These are phyloP conservation scores for Endoconidiophora polonica DNA, from an alignment of 2,329 filamentous ascomycete genomes.

Conservation along the genomic window DNA sequence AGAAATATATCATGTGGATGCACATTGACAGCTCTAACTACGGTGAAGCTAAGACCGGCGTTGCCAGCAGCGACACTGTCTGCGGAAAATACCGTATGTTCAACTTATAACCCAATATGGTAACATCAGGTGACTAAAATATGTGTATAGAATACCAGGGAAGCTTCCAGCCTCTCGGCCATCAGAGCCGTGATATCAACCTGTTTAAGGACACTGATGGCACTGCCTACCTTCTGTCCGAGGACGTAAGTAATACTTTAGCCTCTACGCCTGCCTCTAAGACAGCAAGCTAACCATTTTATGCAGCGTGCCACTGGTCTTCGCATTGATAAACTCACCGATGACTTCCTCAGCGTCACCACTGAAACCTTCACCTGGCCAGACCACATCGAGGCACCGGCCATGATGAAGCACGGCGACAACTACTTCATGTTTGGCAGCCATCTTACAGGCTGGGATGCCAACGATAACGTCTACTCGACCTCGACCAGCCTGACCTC, in stretches of 20 bases:
- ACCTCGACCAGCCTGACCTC: constrained; percentile 39
- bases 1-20: constrained; percentile 51
- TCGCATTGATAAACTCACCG: constrained; percentile 37
- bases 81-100: constrained; percentile 38
- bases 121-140: not conserved
- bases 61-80: constrained; percentile 40
- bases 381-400: constrained; percentile 43
- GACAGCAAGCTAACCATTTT: not conserved
- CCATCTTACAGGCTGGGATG: constrained; percentile 36
- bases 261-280: not conserved
- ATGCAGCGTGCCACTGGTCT: constrained; percentile 36
- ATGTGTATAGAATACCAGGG: constrained; percentile 15
- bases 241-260: constrained; percentile 32
- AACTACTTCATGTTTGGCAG: constrained; percentile 51
- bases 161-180: constrained; percentile 22
- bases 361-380: constrained; percentile 33
- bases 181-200: constrained; percentile 37
- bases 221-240: constrained; percentile 42
- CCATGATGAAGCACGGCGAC: constrained; percentile 41
- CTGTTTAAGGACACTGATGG: constrained; percentile 46
- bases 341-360: constrained; percentile 37
- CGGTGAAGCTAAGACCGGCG: constrained; percentile 45
- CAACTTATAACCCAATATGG: not conserved
- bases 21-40: constrained; percentile 49
- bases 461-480: constrained; percentile 49